A percentile compares a stretch with the other conserved stretches of the same genome.
phyloP scores from a whole-genome alignment of 1,284 basidiomycete genomes.

The Cryptococcus maquisensis region DNA sequence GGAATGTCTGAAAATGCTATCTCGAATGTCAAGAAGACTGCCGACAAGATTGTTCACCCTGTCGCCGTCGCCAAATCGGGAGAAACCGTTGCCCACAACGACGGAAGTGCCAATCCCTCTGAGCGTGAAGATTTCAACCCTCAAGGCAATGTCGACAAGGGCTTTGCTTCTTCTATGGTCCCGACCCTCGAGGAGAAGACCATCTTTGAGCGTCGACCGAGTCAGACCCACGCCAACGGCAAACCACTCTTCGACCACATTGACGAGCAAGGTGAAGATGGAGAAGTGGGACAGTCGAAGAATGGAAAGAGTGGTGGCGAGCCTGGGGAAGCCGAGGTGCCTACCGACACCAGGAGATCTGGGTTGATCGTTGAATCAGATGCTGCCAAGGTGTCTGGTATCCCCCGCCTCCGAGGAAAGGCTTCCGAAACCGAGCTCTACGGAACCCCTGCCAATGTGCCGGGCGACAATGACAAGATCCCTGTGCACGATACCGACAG shows the following conservation, averaged over 20 bases:
- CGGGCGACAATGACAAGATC: conserved; percentile 50
- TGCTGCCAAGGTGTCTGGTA: conserved; percentile 14
- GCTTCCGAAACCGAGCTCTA: conserved; percentile 37
- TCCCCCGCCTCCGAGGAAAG: conserved; percentile 40
- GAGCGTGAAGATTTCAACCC: conserved; percentile 58
- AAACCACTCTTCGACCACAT: conserved; percentile 46
- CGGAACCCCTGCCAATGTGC: conserved; percentile 58
- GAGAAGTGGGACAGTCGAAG: conserved; percentile 3
- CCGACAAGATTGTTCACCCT: conserved; percentile 53
- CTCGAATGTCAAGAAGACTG: conserved; percentile 47
- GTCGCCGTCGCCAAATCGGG: conserved; percentile 29
- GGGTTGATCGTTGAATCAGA: conserved; percentile 11
- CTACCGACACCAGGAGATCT: conserved; percentile 22
- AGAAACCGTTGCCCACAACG: conserved; percentile 34
- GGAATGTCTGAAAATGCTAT: conserved; percentile 45
- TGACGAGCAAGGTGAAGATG: conserved; percentile 17
- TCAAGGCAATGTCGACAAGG: conserved; percentile 56
- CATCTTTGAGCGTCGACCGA: conserved; percentile 51
- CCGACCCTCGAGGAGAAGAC: conserved; percentile 70
- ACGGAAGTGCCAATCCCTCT: conserved; percentile 51
- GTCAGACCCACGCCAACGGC: conserved; percentile 42
- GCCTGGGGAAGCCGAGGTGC: conserved; percentile 27
- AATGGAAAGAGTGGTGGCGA: neutral
- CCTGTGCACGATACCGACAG: conserved; percentile 27
- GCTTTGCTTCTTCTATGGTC: conserved; percentile 63